Base-by-base conservation (phyloP, 2,329 filamentous ascomycete genomes). In the Monosporascus cannonballus region DNA sequence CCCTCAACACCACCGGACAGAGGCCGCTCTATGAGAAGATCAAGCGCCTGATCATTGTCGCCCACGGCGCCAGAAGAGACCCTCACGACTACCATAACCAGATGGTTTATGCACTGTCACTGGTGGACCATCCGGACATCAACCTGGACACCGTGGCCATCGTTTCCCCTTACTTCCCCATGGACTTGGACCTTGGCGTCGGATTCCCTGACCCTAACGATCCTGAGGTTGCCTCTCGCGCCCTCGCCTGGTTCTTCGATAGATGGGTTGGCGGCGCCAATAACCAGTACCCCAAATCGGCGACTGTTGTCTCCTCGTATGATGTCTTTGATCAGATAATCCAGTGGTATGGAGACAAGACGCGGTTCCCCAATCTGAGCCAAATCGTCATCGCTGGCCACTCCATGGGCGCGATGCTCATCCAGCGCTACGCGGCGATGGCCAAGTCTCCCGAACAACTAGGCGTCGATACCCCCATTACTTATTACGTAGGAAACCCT, bases 361-460 rank as follows among this genome's bases (percentile, higher is more conserved):
- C 25, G 7, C 17, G 24, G 47, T 56, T 52, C 36, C 54, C 54
- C 6, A 56, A 56, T n/a, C 41, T 56, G 14, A 50, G 50, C 4
- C 52, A 54, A 25, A 54, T 56, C 15, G 36, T 56, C 25, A 42
- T 56, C 14, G 50, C 52, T 5, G 54, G 54, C 2, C 54, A 56
- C 45, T 56, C 54, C 6, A 49, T 52, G 30, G 54, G 54, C 3
- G 54, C 47, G 14, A 49, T 52, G 41, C 45, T 50, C n/a, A 20
- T 48, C 25, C 53, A 56, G n/a, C 54, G 54, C 17, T 56, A 54
- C 22, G 54, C 50, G 11, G 54, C 52, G 15, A 47, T 56, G 14
- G 48, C 49, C 42, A 54, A 54, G 39, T 50, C 45, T 11, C 24
- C 27, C 5, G 41, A 20, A 6, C 18, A 51, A 38, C 49, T 54